Percentiles rank a stretch among this genome's conserved stretches.
Conservation (phyloP, 805 yeast species). For the Diddensiella caesifluorescens region DNA sequence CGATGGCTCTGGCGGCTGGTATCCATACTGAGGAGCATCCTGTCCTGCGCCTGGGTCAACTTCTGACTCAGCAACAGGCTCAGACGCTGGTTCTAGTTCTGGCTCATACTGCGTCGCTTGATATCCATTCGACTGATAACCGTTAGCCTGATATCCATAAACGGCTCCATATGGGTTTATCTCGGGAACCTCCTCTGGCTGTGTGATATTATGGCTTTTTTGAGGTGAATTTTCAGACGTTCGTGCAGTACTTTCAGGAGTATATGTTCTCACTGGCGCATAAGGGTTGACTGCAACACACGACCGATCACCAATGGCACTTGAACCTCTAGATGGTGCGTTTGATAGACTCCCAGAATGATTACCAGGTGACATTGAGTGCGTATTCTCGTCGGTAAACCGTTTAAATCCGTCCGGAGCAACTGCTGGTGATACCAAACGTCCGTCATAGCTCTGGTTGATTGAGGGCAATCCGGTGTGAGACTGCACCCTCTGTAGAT, state of each 20-base stretch:
- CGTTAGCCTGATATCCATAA: conserved; percentile 5
- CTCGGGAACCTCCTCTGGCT: no score
- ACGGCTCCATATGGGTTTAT: conserved; percentile 7
- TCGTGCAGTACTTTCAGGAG: background rate
- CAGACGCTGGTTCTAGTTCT: no score
- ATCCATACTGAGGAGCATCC: conserved; percentile 1
- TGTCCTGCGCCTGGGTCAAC: no score
- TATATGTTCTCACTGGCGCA: conserved; percentile 5
- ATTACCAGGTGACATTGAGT: conserved; percentile 9
- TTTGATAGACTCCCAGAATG: conserved; percentile 6
- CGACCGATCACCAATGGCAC: conserved; percentile 4
- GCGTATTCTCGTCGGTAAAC: conserved; percentile 6
- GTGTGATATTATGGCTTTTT: background rate
- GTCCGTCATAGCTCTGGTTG: background rate
- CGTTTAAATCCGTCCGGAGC: no score
- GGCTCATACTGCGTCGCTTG: no score
- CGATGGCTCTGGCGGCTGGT: conserved; percentile 1
- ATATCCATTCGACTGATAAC: background rate
- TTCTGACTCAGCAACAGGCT: background rate
- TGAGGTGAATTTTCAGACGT: conserved; percentile 4
- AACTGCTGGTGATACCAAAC: no score
- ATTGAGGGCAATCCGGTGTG: conserved; percentile 3
- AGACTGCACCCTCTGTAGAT: conserved; percentile 1
- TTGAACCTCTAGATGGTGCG: conserved; percentile 5
- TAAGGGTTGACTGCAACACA: conserved; percentile 7